Conservation (phyloP, 1,284 basidiomycete genomes). For the Ustilago trichophora region DNA sequence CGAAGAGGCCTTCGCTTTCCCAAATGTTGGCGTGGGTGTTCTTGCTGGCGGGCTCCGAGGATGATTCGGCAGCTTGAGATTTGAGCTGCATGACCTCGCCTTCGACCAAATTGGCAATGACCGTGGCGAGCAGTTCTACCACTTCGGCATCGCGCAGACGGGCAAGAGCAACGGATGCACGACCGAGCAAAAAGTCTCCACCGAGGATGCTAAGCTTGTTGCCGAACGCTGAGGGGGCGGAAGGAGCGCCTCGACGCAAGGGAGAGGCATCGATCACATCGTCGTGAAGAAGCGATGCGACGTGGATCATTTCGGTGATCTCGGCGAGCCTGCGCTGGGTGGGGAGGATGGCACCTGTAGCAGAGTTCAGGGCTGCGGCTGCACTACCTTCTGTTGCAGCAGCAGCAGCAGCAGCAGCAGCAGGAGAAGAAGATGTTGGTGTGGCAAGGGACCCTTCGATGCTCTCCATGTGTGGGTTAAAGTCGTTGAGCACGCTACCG, state of each 20-base stretch:
- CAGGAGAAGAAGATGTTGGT: not conserved
- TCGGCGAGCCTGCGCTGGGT: slow-evolving; percentile 91
- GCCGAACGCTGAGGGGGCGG: slow-evolving; percentile 87
- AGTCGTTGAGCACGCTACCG: slow-evolving; percentile 82
- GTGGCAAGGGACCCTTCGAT: slow-evolving; percentile 24
- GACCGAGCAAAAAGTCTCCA: slow-evolving; percentile 93
- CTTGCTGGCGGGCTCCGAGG: slow-evolving; percentile 10
- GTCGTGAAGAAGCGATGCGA: slow-evolving; percentile 94
- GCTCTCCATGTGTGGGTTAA: slow-evolving; percentile 72
- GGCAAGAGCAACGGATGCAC: slow-evolving; percentile 86
- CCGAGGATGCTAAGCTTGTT: slow-evolving; percentile 94
- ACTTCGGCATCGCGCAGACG: slow-evolving; percentile 87
- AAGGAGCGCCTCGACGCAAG: slow-evolving; percentile 81
- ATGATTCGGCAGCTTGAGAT: slow-evolving; percentile 34
- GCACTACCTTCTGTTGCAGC: slow-evolving; percentile 3
- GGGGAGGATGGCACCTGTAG: slow-evolving; percentile 71
- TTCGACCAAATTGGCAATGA: slow-evolving; percentile 94
- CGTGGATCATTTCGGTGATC: slow-evolving; percentile 98
- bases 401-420: too few species aligned
- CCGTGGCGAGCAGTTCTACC: slow-evolving; percentile 89
- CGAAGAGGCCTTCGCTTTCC: slow-evolving; percentile 36
- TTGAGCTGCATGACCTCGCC: slow-evolving; percentile 91
- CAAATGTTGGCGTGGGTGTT: slow-evolving; percentile 32
- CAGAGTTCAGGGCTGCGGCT: slow-evolving; percentile 11
- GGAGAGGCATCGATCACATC: slow-evolving; percentile 89